phyloP scores from a whole-genome alignment of 2,329 filamentous ascomycete species.

The Parasarocladium wereldwijsianum region DNA sequence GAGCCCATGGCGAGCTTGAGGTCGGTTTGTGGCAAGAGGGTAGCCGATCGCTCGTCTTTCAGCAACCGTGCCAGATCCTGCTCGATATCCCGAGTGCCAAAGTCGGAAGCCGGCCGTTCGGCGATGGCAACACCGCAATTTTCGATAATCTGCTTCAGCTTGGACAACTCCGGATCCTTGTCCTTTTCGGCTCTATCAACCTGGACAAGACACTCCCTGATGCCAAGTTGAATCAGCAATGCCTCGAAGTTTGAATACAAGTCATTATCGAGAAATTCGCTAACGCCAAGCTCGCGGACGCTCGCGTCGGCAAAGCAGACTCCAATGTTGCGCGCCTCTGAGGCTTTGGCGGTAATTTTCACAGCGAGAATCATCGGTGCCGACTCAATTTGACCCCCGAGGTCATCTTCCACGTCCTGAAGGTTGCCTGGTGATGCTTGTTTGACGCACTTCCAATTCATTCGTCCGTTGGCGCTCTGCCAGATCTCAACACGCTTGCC shows the following conservation, averaged over 20 bases:
- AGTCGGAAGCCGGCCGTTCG: slow-evolving; percentile 63
- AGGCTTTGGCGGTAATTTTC: slow-evolving; percentile 78
- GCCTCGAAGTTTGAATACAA: slow-evolving; percentile 97
- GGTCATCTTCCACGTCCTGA: slow-evolving; percentile 91
- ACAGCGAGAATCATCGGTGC: slow-evolving; percentile 92
- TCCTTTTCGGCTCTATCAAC: slow-evolving; percentile 65
- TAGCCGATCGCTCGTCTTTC: slow-evolving; percentile 68
- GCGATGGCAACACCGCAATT: slow-evolving; percentile 85
- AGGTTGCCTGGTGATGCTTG: slow-evolving; percentile 91
- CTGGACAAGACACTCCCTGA: slow-evolving; percentile 85
- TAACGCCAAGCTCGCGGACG: slow-evolving; percentile 86
- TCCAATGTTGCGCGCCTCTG: slow-evolving; percentile 72
- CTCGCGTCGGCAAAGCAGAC: slow-evolving; percentile 98
- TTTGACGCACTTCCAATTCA: slow-evolving; percentile 85
- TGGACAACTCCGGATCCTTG: slow-evolving; percentile 77
- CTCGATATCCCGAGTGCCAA: slow-evolving; percentile 82
- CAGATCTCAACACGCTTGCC: slow-evolving; percentile 89
- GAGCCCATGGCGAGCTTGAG: slow-evolving; percentile 93
- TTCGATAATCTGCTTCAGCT: slow-evolving; percentile 78
- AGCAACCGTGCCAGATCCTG: slow-evolving; percentile 81
- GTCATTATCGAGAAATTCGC: slow-evolving; percentile 98
- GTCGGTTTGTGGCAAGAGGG: slow-evolving; percentile 74
- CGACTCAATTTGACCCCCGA: slow-evolving; percentile 72
- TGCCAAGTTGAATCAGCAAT: slow-evolving; percentile 86
- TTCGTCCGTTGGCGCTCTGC: slow-evolving; percentile 58